Percentiles rank a stretch among this genome's conserved stretches.
These are phyloP conservation scores for Jaapia argillacea DNA, from an alignment of 768 basidiomycete genomes.

Conservation along the genomic window DNA sequence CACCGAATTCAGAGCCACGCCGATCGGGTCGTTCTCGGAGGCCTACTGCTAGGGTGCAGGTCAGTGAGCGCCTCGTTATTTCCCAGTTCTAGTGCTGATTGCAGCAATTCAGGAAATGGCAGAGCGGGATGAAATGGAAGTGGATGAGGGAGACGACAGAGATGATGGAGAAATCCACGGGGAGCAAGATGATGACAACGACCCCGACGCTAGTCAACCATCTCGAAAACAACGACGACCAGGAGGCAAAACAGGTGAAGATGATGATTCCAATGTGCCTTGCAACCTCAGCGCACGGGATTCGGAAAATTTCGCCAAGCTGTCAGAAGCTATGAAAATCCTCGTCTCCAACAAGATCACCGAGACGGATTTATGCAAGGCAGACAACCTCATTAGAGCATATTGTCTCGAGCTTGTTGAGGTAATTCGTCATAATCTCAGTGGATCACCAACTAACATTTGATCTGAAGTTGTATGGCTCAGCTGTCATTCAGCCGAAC, in stretches of 20 bases:
- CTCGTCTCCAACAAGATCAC: constrained; percentile 6
- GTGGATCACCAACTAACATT: constrained; percentile 6
- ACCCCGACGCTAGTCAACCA: no score
- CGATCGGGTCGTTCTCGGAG: no score
- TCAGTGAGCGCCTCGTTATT: no score
- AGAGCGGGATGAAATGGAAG: no score
- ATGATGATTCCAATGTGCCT: background rate
- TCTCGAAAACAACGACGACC: no score
- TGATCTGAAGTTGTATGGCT: constrained; percentile 20
- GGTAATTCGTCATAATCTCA: constrained; percentile 6
- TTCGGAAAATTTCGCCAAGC: constrained; percentile 13
- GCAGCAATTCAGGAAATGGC: no score
- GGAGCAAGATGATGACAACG: no score
- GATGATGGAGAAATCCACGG: no score
- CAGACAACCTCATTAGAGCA: constrained; percentile 12
- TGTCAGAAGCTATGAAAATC: constrained; percentile 9
- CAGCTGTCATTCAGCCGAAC: constrained; percentile 22
- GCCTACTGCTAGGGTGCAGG: no score
- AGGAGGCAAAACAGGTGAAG: background rate
- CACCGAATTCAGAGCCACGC: background rate
- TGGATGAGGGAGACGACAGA: no score
- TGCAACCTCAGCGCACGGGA: constrained; percentile 10
- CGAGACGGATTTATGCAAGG: constrained; percentile 3
- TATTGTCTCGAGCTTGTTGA: constrained; percentile 14
- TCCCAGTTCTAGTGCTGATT: no score